Evolutionary conservation across 2,329 filamentous ascomycete genomes (phyloP).

Genomic region (Aspergillus tamarii): DNA sequence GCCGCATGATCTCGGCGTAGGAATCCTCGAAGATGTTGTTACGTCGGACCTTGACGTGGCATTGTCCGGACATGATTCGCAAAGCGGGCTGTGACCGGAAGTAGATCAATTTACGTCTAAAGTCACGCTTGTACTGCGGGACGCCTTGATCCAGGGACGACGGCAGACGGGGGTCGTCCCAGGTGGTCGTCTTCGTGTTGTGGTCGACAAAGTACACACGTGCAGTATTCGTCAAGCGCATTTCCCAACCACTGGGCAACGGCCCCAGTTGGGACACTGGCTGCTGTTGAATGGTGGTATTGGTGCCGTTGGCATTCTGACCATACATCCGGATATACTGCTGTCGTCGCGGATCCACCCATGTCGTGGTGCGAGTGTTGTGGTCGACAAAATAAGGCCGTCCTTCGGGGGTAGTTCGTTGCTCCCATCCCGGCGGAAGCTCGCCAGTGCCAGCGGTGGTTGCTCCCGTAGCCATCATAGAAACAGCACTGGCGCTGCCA

Average conservation of each 20-base stretch:
- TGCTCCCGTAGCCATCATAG: constrained; percentile 92
- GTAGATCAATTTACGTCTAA: constrained; percentile 96
- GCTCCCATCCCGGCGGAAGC: constrained; percentile 94
- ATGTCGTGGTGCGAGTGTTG: constrained; percentile 96
- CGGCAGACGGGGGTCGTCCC: constrained; percentile 94
- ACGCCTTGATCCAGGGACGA: constrained; percentile 98
- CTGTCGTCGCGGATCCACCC: constrained; percentile 95
- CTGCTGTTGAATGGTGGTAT: constrained; percentile 91
- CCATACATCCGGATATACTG: constrained; percentile 99
- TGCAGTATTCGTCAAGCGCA: constrained; percentile 97
- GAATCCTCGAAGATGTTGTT: constrained; percentile 99
- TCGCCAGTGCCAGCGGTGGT: constrained; percentile 95
- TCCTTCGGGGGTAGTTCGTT: constrained; percentile 91
- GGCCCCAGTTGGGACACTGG: constrained; percentile 96
- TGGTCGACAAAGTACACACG: constrained; percentile 99
- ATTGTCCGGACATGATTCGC: constrained; percentile 92
- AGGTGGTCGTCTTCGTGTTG: constrained; percentile 99
- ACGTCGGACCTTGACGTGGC: constrained; percentile 95
- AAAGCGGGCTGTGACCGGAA: constrained; percentile 97
- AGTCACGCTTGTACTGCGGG: constrained; percentile 98
- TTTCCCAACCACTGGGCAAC: constrained; percentile 97
- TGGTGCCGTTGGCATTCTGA: constrained; percentile 72
- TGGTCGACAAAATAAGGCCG: constrained; percentile 97
- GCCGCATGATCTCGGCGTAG: constrained; percentile 96
- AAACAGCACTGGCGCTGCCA: constrained; percentile 61